Percentiles rank a stretch among this genome's conserved stretches.
These are phyloP conservation scores for Sphaerobolus stellatus DNA, from an alignment of 1,284 basidiomycete genomes.

Conservation along the genomic window DNA sequence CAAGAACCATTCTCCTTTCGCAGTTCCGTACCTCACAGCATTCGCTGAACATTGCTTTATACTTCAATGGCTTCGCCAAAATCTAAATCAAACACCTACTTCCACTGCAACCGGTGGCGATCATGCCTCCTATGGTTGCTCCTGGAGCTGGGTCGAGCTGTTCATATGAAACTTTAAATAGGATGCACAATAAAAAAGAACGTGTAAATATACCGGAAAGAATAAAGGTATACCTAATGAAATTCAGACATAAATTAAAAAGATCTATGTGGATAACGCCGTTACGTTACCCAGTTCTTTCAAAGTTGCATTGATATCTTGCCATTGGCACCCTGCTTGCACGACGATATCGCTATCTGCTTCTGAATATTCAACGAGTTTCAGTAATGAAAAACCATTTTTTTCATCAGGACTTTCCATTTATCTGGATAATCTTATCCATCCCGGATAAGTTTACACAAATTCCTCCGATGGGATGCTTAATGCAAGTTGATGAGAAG, in stretches of 20 bases:
- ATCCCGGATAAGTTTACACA: slow-evolving; percentile 84
- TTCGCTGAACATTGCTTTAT: slow-evolving; percentile 68
- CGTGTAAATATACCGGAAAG: slow-evolving; percentile 67
- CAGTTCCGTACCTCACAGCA: slow-evolving; percentile 86
- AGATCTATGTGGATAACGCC: not conserved
- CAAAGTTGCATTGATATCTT: slow-evolving; percentile 79
- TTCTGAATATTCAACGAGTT: slow-evolving; percentile 40
- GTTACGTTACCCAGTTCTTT: slow-evolving; percentile 67
- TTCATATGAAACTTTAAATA: not conserved
- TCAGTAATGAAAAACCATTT: slow-evolving; percentile 9
- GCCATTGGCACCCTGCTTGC: slow-evolving; percentile 84
- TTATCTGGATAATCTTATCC: slow-evolving; percentile 79
- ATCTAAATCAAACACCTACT: slow-evolving; percentile 45
- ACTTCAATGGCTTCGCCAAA: slow-evolving; percentile 7
- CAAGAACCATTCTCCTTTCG: slow-evolving; percentile 82
- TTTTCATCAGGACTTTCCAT: slow-evolving; percentile 46
- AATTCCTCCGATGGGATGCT: slow-evolving; percentile 68
- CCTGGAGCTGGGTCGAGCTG: slow-evolving; percentile 76
- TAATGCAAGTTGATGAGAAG: slow-evolving; percentile 6
- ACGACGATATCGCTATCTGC: slow-evolving; percentile 80
- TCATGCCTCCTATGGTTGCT: slow-evolving; percentile 92
- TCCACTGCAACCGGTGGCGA: slow-evolving; percentile 79
- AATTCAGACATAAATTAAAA: slow-evolving; percentile 1
- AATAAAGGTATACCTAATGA: slow-evolving; percentile 69
- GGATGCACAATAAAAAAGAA: slow-evolving; percentile 2